Conservation (phyloP, 2,329 filamentous ascomycete genomes). For the Calonectria naviculata region DNA sequence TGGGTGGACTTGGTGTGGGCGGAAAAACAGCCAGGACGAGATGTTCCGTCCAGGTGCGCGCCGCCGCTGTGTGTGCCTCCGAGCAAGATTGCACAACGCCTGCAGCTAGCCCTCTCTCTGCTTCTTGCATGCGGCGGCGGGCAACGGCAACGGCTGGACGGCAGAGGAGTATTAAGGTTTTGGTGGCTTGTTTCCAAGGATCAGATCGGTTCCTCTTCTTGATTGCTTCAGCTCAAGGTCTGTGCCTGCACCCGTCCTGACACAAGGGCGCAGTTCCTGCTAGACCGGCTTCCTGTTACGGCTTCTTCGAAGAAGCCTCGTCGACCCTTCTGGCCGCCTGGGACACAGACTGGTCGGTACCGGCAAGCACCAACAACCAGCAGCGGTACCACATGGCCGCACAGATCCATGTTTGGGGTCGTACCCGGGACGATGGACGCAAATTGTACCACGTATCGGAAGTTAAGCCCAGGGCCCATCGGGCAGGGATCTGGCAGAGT, state of each 20-base stretch:
- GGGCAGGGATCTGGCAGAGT: constrained; percentile 17
- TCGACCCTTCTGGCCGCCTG: not conserved
- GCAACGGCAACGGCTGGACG: not conserved
- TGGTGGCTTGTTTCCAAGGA: not conserved
- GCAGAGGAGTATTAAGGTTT: constrained; percentile 1
- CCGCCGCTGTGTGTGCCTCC: not conserved
- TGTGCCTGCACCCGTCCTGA: not conserved
- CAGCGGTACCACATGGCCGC: constrained; percentile 30
- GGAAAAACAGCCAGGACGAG: not conserved
- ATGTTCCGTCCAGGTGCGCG: not conserved
- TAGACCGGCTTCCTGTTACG: not conserved
- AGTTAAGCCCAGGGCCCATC: constrained; percentile 12
- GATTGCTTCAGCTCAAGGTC: constrained; percentile 2
- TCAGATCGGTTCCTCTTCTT: too few species aligned
- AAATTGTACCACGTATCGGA: constrained; percentile 40
- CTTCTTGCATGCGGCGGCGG: not conserved
- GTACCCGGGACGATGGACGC: constrained; percentile 7
- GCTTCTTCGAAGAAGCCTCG: not conserved
- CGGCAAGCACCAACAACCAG: not conserved
- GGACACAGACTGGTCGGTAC: not conserved
- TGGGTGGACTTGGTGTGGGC: not conserved
- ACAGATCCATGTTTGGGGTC: constrained; percentile 25
- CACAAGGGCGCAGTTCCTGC: not conserved
- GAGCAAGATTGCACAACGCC: not conserved
- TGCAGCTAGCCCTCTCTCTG: too few species aligned